Conservation (phyloP, 345 rosid genomes). For the Brassica incana region DNA sequence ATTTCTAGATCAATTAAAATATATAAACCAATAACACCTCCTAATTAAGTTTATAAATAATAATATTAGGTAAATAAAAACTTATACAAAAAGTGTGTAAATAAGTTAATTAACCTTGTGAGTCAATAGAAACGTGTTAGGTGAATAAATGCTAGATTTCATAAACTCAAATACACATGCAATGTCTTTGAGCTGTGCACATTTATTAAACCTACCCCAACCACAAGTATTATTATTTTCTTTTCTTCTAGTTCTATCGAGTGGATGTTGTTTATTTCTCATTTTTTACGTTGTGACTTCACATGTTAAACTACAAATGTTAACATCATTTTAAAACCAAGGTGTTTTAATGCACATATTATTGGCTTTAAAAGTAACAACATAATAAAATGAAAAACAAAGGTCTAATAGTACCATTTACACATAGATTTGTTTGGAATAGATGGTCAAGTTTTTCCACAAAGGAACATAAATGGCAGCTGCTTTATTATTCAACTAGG, state of each 20-base stretch:
- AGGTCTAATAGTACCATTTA: too few relatives aligned
- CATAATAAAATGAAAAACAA: too few relatives aligned
- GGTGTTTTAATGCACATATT: neutral
- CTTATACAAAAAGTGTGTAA: neutral
- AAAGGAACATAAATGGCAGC: too few relatives aligned
- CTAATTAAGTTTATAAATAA: neutral
- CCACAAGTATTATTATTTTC: too few relatives aligned
- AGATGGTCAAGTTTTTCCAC: too few relatives aligned
- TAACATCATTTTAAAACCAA: neutral
- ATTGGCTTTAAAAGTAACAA: too few relatives aligned
- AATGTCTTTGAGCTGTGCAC: neutral
- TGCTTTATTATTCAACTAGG: too few relatives aligned
- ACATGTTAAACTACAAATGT: neutral
- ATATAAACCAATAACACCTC: too few relatives aligned
- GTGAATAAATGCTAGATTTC: neutral
- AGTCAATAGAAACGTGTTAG: neutral
- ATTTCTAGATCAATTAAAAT: too few relatives aligned
- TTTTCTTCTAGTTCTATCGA: neutral
- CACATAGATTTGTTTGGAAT: too few relatives aligned
- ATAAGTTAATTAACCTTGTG: neutral
- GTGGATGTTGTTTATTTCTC: neutral
- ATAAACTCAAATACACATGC: neutral
- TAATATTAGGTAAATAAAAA: neutral
- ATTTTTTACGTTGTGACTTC: neutral
- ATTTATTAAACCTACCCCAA: neutral